These are phyloP conservation scores for Sparassis latifolia DNA, from an alignment of 1,284 basidiomycete genomes.

Conservation along the genomic window DNA sequence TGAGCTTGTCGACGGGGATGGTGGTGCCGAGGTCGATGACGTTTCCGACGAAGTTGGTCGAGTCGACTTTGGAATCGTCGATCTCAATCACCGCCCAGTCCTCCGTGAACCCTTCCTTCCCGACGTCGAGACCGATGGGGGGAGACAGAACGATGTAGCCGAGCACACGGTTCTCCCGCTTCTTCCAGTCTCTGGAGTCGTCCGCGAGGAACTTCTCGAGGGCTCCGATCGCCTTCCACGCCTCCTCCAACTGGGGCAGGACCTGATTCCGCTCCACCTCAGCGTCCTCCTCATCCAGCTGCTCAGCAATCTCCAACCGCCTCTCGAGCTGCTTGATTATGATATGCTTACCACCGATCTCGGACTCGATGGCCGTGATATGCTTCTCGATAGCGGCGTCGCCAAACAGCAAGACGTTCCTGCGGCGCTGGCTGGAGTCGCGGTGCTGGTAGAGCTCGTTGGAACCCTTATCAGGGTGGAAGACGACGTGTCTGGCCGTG, in stretches of 20 bases:
- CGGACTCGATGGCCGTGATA: slow-evolving; percentile 7
- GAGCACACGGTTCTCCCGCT: slow-evolving; percentile 21
- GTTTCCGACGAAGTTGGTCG: slow-evolving; percentile 14
- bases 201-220: slow-evolving; percentile 19
- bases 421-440: slow-evolving; percentile 9
- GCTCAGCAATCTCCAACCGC: slow-evolving; percentile 7
- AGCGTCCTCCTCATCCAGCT: slow-evolving; percentile 9
- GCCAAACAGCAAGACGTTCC: slow-evolving; percentile 23
- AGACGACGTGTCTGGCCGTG: slow-evolving; percentile 24
- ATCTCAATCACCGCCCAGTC: slow-evolving; percentile 30
- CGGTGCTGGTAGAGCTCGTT: slow-evolving; percentile 15
- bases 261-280: slow-evolving; percentile 5
- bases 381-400: slow-evolving; percentile 10
- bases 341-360: slow-evolving; percentile 7
- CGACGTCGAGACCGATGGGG: slow-evolving; percentile 18
- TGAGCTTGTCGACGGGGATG: slow-evolving; percentile 7
- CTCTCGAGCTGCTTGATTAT: slow-evolving; percentile 1
- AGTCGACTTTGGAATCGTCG: slow-evolving; percentile 23
- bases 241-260: slow-evolving; percentile 11
- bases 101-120: slow-evolving; percentile 21
- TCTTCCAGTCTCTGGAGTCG: slow-evolving; percentile 20
- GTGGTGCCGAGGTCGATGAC: slow-evolving; percentile 16
- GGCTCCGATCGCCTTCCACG: slow-evolving; percentile 14
- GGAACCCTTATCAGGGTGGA: slow-evolving; percentile 7
- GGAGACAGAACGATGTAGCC: slow-evolving; percentile 24